A percentile compares a stretch with the other conserved stretches of the same genome.
These are phyloP conservation scores for Scedosporium boydii DNA, from an alignment of 2,329 filamentous ascomycete genomes.

Conservation along the genomic window DNA sequence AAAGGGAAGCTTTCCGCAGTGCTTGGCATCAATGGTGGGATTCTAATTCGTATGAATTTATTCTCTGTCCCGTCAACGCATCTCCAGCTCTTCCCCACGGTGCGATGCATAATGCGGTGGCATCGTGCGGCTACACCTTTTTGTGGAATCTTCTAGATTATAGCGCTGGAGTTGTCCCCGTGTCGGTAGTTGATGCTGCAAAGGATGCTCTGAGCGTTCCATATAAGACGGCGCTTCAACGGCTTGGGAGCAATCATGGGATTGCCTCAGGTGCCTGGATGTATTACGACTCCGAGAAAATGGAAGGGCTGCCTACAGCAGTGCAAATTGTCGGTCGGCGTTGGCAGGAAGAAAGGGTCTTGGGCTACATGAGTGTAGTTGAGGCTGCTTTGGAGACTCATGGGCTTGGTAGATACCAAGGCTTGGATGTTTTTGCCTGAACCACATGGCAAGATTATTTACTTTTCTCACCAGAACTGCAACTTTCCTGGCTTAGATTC, in stretches of 20 bases:
- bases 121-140: slow-evolving; percentile 87
- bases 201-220: slow-evolving; percentile 52
- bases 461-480: no score
- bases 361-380: slow-evolving; percentile 69
- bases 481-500: no score
- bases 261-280: slow-evolving; percentile 78
- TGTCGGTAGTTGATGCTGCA: slow-evolving; percentile 78
- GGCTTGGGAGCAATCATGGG: slow-evolving; percentile 63
- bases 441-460: no score
- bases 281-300: slow-evolving; percentile 70
- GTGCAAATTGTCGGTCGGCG: slow-evolving; percentile 75
- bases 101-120: slow-evolving; percentile 77
- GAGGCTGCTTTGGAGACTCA: slow-evolving; percentile 61
- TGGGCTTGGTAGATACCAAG: no score
- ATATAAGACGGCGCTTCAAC: no score
- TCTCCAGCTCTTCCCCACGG: slow-evolving; percentile 81
- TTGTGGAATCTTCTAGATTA: slow-evolving; percentile 90
- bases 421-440: no score
- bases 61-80: slow-evolving; percentile 78
- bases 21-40: slow-evolving; percentile 85
- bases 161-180: slow-evolving; percentile 69
- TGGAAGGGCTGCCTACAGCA: slow-evolving; percentile 81
- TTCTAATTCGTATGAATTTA: slow-evolving; percentile 59
- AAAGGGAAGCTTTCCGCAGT: slow-evolving; percentile 67
- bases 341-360: slow-evolving; percentile 78